These are phyloP conservation scores for Pseudevernia furfuracea DNA, from an alignment of 495 filamentous ascomycete genomes.

Conservation along the genomic window DNA sequence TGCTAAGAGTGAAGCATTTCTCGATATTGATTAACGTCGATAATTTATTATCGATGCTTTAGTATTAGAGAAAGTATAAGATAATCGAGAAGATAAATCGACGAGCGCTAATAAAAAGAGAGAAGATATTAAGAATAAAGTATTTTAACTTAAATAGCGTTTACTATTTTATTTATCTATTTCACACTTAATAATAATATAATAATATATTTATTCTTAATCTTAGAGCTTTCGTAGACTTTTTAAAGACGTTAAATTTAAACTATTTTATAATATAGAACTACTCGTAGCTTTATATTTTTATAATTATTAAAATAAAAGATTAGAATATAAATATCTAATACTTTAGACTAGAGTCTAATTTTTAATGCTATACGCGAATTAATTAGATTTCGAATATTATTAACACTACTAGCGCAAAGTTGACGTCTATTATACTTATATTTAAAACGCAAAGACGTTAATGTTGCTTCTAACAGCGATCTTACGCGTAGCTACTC, in stretches of 20 bases:
- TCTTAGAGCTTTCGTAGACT: neutral
- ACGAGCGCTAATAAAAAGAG: too few relatives aligned
- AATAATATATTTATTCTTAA: neutral
- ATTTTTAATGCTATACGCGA: neutral
- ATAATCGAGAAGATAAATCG: too few relatives aligned
- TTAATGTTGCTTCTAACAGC: too few relatives aligned
- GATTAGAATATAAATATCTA: neutral
- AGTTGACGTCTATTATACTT: neutral
- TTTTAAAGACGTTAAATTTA: neutral
- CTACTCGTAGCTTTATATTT: neutral
- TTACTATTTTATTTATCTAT: constrained; percentile 1
- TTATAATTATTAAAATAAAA: neutral
- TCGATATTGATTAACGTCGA: constrained; percentile 33
- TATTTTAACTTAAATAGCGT: too few relatives aligned
- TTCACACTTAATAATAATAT: neutral
- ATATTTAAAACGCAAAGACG: too few relatives aligned
- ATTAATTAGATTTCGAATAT: neutral
- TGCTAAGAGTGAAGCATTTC: constrained; percentile 33
- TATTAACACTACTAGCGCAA: neutral
- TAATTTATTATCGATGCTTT: too few relatives aligned
- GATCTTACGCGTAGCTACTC: too few relatives aligned
- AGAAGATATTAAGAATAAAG: too few relatives aligned
- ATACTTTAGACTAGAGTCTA: neutral
- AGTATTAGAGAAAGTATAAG: too few relatives aligned
- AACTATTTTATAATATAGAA: neutral